Conservation (phyloP, 2,329 filamentous ascomycete genomes). For the Madurella fahalii region DNA sequence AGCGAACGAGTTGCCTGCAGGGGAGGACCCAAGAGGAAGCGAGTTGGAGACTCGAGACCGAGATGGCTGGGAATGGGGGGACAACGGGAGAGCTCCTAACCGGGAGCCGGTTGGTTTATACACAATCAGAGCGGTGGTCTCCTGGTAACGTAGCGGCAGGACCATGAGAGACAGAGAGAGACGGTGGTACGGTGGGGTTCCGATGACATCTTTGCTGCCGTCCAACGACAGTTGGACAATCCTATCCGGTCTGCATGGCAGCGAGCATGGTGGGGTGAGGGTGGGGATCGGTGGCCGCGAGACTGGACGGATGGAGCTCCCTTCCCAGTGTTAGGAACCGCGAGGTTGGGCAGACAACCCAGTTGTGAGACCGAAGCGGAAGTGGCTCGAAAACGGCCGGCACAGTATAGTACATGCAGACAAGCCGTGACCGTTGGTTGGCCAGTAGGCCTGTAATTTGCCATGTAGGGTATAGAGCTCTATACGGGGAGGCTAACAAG, state of each 20-base stretch:
- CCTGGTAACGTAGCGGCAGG: not conserved
- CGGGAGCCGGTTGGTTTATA: conserved; percentile 25
- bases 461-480: conserved; percentile 6
- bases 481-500: conserved; percentile 13
- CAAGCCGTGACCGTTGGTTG: conserved; percentile 6
- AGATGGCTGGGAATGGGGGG: conserved; percentile 18
- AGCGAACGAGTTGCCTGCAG: conserved; percentile 29
- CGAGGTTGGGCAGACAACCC: conserved; percentile 20
- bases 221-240: conserved; percentile 20
- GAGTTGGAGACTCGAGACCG: conserved; percentile 21
- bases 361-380: conserved; percentile 13
- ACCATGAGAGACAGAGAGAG: not conserved
- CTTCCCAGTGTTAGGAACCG: conserved; percentile 2
- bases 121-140: conserved; percentile 1
- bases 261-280: conserved; percentile 10
- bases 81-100: conserved; percentile 11
- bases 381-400: conserved; percentile 2
- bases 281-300: conserved; percentile 10
- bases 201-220: conserved; percentile 17
- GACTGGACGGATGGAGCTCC: conserved; percentile 8
- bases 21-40: conserved; percentile 10
- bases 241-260: conserved; percentile 15
- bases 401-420: conserved; percentile 7
- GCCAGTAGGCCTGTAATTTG: conserved; percentile 11
- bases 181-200: conserved; percentile 7